Evolutionary conservation across 2,329 filamentous ascomycete genomes (phyloP).

Genomic region (Claviceps arundinis): DNA sequence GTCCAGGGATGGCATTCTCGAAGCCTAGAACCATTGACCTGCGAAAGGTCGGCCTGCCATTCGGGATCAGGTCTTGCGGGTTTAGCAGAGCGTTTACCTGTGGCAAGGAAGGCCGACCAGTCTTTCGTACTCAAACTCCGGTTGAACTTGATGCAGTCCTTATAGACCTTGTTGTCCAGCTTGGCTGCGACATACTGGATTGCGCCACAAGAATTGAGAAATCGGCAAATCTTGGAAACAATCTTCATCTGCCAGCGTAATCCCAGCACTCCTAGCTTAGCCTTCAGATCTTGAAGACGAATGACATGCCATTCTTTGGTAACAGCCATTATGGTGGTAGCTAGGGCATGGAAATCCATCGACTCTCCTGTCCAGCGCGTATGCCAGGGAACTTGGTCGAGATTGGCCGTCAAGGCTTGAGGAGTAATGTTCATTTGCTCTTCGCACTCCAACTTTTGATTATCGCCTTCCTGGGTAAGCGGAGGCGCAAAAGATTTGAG

Average conservation of each 20-base stretch:
- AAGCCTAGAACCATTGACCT: slow-evolving; percentile 6
- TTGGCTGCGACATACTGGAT: slow-evolving; percentile 44
- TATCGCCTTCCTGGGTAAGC: slow-evolving; percentile 21
- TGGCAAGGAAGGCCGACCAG: slow-evolving; percentile 41
- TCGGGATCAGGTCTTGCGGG: slow-evolving; percentile 14
- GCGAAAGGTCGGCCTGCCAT: slow-evolving; percentile 5
- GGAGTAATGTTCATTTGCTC: slow-evolving; percentile 25
- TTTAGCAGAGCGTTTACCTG: slow-evolving; percentile 25
- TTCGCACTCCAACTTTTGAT: slow-evolving; percentile 12
- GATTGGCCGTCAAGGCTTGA: slow-evolving; percentile 27
- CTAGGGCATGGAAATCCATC: slow-evolving; percentile 45
- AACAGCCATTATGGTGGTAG: slow-evolving; percentile 42
- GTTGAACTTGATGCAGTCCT: slow-evolving; percentile 47
- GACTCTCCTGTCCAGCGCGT: slow-evolving; percentile 41
- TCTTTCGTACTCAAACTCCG: slow-evolving; percentile 42
- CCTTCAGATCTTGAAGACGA: slow-evolving; percentile 42
- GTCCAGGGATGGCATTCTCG: slow-evolving; percentile 19
- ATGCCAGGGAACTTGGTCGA: slow-evolving; percentile 43
- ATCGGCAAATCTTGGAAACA: slow-evolving; percentile 43
- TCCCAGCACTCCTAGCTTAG: slow-evolving; percentile 42
- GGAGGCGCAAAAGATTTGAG: slow-evolving; percentile 40
- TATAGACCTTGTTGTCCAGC: slow-evolving; percentile 40
- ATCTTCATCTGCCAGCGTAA: slow-evolving; percentile 47
- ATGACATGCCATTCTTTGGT: slow-evolving; percentile 45
- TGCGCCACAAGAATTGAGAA: slow-evolving; percentile 41